Percentiles rank a stretch among this genome's conserved stretches.
Conservation (phyloP, 2,329 filamentous ascomycete species). For the Alternaria burnsii region DNA sequence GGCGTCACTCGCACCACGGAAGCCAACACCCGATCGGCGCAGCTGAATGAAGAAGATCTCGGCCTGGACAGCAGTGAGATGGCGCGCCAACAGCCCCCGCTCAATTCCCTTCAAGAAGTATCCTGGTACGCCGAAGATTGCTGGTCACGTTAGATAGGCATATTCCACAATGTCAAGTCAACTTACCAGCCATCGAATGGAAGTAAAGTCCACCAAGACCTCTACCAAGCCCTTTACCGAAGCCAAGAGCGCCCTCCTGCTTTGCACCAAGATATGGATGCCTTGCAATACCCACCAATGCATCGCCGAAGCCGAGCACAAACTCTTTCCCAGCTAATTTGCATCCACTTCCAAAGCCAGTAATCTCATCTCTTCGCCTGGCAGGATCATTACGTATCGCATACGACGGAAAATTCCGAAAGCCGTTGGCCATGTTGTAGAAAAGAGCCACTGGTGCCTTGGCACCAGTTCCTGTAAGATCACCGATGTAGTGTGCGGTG, state of each 20-base stretch:
- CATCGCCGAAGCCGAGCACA: constrained; percentile 76
- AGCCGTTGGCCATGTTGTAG: constrained; percentile 33
- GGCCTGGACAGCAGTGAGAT: constrained; percentile 21
- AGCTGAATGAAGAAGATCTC: constrained; percentile 22
- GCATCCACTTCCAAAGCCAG: constrained; percentile 75
- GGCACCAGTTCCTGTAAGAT: constrained; percentile 18
- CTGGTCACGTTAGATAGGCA: constrained; percentile 2
- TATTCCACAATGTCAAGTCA: neutral
- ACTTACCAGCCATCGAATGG: constrained; percentile 7
- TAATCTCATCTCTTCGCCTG: constrained; percentile 50
- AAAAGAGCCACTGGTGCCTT: constrained; percentile 30
- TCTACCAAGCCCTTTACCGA: constrained; percentile 53
- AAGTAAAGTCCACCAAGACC: constrained; percentile 19
- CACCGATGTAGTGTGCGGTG: constrained; percentile 21
- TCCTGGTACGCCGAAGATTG: constrained; percentile 20
- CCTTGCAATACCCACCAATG: constrained; percentile 76
- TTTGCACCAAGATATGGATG: constrained; percentile 74
- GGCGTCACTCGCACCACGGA: neutral
- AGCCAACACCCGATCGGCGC: constrained; percentile 12
- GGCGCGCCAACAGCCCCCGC: constrained; percentile 10
- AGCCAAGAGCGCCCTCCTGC: constrained; percentile 68
- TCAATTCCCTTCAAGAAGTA: constrained; percentile 24
- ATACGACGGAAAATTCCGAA: constrained; percentile 29
- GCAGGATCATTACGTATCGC: constrained; percentile 23
- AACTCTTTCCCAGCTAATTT: constrained; percentile 76